phyloP scores from a whole-genome alignment of 495 filamentous ascomycete species.

The Penicillium nucicola region DNA sequence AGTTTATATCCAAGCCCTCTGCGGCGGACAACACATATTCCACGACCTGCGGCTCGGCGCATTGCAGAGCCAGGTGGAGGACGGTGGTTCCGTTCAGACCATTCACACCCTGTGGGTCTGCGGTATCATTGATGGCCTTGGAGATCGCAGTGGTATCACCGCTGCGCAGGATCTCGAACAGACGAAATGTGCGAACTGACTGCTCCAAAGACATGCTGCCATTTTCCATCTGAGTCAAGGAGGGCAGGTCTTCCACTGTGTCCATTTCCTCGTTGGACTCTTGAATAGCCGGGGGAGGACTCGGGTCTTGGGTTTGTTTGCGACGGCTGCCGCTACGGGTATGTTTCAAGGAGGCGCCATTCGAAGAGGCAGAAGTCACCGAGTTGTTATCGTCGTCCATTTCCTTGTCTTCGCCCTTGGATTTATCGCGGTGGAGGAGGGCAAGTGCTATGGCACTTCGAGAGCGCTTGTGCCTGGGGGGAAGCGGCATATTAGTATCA shows the following conservation, averaged over 20 bases:
- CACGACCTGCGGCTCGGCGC: slow-evolving; percentile 91
- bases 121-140: slow-evolving; percentile 75
- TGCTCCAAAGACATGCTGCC: slow-evolving; percentile 72
- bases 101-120: slow-evolving; percentile 39
- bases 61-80: slow-evolving; percentile 93
- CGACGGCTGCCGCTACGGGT: slow-evolving; percentile 30
- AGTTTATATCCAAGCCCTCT: slow-evolving; percentile 75
- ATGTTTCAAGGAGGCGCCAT: slow-evolving; percentile 25
- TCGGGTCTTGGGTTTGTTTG: slow-evolving; percentile 22
- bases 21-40: slow-evolving; percentile 82
- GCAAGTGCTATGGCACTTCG: slow-evolving; percentile 51
- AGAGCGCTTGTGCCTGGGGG: slow-evolving; percentile 51
- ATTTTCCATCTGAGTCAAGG: slow-evolving; percentile 27
- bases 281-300: slow-evolving; percentile 22
- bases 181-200: slow-evolving; percentile 87
- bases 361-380: slow-evolving; percentile 24
- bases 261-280: slow-evolving; percentile 26
- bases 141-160: slow-evolving; percentile 89
- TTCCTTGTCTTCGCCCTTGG: slow-evolving; percentile 32
- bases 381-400: slow-evolving; percentile 32
- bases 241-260: slow-evolving; percentile 31
- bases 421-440: slow-evolving; percentile 50
- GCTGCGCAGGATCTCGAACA: slow-evolving; percentile 87
- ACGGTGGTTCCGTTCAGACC: slow-evolving; percentile 78
- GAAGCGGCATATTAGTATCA: slow-evolving; percentile 27